phyloP scores from a whole-genome alignment of 2,329 filamentous ascomycete genomes.

The Neofusicoccum kwambonambiense region DNA sequence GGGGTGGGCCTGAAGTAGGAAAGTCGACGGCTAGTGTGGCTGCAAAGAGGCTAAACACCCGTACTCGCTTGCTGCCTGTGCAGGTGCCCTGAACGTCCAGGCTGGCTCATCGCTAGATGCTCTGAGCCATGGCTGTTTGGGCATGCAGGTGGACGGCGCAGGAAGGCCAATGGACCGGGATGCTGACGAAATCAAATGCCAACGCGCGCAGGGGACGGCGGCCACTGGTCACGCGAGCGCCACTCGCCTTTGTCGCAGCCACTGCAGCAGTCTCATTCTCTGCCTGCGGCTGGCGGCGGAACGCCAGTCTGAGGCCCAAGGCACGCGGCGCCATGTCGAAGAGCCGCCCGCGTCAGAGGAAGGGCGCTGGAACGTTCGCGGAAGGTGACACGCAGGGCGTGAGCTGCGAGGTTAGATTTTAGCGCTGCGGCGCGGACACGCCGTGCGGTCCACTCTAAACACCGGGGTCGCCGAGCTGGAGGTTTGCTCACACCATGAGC shows the following conservation, averaged over 20 bases:
- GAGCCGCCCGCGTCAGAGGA: neutral
- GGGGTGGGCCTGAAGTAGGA: neutral
- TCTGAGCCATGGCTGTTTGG: neutral
- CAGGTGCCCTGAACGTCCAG: neutral
- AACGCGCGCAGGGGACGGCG: neutral
- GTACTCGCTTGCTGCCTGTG: neutral
- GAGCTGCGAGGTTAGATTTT: neutral
- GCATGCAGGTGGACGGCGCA: conserved; percentile 2
- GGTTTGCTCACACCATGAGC: neutral
- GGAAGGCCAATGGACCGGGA: neutral
- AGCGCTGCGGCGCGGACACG: neutral
- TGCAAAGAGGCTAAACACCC: neutral
- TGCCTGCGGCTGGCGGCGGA: neutral
- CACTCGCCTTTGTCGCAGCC: neutral
- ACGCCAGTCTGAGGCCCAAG: neutral
- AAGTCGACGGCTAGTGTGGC: neutral
- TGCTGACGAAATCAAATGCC: neutral
- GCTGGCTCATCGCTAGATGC: neutral
- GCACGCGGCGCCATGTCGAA: neutral
- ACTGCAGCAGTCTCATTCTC: neutral
- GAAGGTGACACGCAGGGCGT: no score
- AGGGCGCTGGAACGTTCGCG: neutral
- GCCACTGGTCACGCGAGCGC: conserved; percentile 4
- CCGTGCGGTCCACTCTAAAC: neutral
- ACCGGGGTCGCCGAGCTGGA: neutral